phyloP scores from a whole-genome alignment of 768 basidiomycete genomes.

The Termitomyces sp. region DNA sequence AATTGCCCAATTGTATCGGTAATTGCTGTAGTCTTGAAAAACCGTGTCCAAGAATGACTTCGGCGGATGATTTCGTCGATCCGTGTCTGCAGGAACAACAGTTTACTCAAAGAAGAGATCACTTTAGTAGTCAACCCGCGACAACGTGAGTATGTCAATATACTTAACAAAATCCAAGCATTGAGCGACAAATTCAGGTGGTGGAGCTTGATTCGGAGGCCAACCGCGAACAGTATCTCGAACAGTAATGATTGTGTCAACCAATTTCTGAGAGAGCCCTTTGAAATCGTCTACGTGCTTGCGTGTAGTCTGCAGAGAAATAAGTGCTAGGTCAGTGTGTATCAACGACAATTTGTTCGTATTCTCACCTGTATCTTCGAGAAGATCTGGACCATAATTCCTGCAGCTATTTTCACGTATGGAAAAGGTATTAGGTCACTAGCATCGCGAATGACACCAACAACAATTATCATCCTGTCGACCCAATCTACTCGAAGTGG shows the following conservation, averaged over 20 bases:
- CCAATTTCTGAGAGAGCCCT: not conserved
- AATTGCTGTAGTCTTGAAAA: not conserved
- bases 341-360: not conserved
- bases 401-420: not conserved
- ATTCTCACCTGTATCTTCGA: not conserved
- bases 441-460: not conserved
- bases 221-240: not conserved
- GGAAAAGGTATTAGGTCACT: not conserved
- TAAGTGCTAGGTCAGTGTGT: too few species aligned
- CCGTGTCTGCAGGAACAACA: not conserved
- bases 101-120: not conserved
- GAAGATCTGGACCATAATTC: not conserved
- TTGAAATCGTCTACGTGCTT: slow-evolving; percentile 1
- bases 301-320: not conserved
- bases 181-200: not conserved
- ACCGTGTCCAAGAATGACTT: not conserved
- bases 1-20: not conserved
- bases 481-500: not conserved
- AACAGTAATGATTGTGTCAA: not conserved
- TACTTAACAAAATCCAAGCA: slow-evolving; percentile 1
- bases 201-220: not conserved
- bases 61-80: not conserved
- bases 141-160: not conserved
- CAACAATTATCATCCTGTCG: not conserved
- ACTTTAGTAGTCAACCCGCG: not conserved